A percentile compares a stretch with the other conserved stretches of the same genome.
These are phyloP conservation scores for Saccharomycopsis phalli DNA, from an alignment of 1,139 yeast genomes.

Conservation along the genomic window DNA sequence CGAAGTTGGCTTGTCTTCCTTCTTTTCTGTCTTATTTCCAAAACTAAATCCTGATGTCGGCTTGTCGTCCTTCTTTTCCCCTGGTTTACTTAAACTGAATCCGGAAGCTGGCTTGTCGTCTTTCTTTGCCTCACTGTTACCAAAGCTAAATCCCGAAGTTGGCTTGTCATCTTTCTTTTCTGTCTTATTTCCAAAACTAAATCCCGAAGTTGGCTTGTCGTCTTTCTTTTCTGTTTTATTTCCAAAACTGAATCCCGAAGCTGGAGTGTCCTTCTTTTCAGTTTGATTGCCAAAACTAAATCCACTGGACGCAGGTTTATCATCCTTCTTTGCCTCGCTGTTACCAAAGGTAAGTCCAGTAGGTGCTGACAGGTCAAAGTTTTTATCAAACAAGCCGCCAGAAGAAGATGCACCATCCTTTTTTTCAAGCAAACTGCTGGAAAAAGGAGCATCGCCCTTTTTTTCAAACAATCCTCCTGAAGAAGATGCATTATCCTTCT, in stretches of 20 bases:
- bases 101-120: conserved; percentile 22
- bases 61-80: conserved; percentile 14
- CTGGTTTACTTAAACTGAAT: conserved; percentile 25
- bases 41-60: conserved; percentile 25
- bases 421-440: conserved; percentile 25
- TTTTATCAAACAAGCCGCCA: too few relatives aligned
- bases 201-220: conserved; percentile 22
- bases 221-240: conserved; percentile 21
- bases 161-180: conserved; percentile 21
- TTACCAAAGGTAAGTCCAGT: too few relatives aligned
- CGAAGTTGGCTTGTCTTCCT: conserved; percentile 24
- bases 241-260: conserved; percentile 26
- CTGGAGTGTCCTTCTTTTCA: conserved; percentile 21
- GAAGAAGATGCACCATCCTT: conserved; percentile 22
- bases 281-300: conserved; percentile 1
- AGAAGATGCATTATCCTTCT: conserved; percentile 21
- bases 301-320: conserved; percentile 12
- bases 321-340: conserved; percentile 24
- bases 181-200: conserved; percentile 24
- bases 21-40: conserved; percentile 24
- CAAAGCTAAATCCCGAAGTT: conserved; percentile 26
- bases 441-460: not conserved
- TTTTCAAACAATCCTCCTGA: too few relatives aligned
- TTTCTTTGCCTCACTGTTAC: conserved; percentile 17
- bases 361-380: too few relatives aligned